A percentile compares a stretch with the other conserved stretches of the same genome.
Conservation (phyloP, 768 basidiomycete genomes). For the Rhizopogon roseolus region DNA sequence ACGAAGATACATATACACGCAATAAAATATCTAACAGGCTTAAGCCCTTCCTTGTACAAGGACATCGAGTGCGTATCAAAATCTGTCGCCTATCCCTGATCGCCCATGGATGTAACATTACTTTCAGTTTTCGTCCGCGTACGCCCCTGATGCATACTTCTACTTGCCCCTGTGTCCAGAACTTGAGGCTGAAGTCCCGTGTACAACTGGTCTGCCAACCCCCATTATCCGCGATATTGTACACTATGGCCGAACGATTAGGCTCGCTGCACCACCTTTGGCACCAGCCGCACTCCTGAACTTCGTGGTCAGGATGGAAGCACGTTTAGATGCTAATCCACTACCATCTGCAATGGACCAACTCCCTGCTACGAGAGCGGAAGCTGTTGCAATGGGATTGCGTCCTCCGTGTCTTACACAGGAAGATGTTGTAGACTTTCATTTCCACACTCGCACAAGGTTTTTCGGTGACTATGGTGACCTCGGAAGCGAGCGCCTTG, state of each 20-base stretch:
- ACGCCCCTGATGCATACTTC: slow-evolving; percentile 41
- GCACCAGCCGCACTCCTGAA: slow-evolving; percentile 36
- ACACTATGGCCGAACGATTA: slow-evolving; percentile 38
- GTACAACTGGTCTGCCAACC: slow-evolving; percentile 18
- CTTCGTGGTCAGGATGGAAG: slow-evolving; percentile 32
- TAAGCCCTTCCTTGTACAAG: slow-evolving; percentile 36
- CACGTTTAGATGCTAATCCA: slow-evolving; percentile 24
- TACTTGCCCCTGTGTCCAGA: slow-evolving; percentile 33
- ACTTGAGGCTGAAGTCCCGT: slow-evolving; percentile 13
- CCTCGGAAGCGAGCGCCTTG: slow-evolving; percentile 28
- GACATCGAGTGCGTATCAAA: slow-evolving; percentile 30
- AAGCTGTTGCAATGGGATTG: slow-evolving; percentile 24
- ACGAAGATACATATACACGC: slow-evolving; percentile 24
- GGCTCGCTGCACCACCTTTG: slow-evolving; percentile 36
- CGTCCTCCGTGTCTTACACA: slow-evolving; percentile 28
- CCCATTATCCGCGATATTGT: slow-evolving; percentile 28
- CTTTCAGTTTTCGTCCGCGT: slow-evolving; percentile 34
- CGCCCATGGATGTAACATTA: slow-evolving; percentile 6
- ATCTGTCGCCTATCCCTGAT: background rate
- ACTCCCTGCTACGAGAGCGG: slow-evolving; percentile 32
- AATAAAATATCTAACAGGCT: slow-evolving; percentile 25
- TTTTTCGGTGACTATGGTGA: slow-evolving; percentile 20
- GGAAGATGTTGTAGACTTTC: slow-evolving; percentile 38
- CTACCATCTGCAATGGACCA: slow-evolving; percentile 15
- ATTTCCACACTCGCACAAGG: slow-evolving; percentile 30